A percentile compares a stretch with the other conserved stretches of the same genome.
Conservation (phyloP, 495 filamentous ascomycete species). For the Podospora pseudoanserina region DNA sequence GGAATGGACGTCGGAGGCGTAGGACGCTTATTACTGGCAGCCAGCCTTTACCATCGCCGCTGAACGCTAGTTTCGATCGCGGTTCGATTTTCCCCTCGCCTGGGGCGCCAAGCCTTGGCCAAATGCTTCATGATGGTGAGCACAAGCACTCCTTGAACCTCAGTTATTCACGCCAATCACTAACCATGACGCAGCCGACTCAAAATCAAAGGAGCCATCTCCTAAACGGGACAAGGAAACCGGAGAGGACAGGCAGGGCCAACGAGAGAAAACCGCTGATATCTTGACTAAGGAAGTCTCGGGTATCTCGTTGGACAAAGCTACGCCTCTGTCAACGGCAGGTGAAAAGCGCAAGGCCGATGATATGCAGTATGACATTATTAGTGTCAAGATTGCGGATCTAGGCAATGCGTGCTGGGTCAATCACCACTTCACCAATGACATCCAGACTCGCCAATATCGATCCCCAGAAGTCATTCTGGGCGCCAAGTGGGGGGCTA, state of each 20-base stretch:
- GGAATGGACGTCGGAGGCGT: slow-evolving; percentile 87
- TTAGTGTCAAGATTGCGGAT: slow-evolving; percentile 98
- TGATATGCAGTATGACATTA: slow-evolving; percentile 62
- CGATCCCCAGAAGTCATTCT: slow-evolving; percentile 95
- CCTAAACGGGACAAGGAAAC: slow-evolving; percentile 48
- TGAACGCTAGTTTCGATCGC: slow-evolving; percentile 86
- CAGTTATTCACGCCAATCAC: not conserved
- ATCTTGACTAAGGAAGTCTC: slow-evolving; percentile 88
- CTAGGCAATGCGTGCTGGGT: slow-evolving; percentile 99
- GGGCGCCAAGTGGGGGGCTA: slow-evolving; percentile 96
- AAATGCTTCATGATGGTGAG: slow-evolving; percentile 74
- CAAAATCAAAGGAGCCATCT: slow-evolving; percentile 53
- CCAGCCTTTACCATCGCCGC: slow-evolving; percentile 90
- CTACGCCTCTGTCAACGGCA: slow-evolving; percentile 37
- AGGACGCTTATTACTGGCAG: slow-evolving; percentile 95
- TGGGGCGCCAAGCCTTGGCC: slow-evolving; percentile 77
- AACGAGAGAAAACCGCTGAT: slow-evolving; percentile 92
- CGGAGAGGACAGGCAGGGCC: slow-evolving; percentile 69
- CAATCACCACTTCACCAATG: slow-evolving; percentile 97
- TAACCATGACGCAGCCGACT: slow-evolving; percentile 20
- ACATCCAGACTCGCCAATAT: slow-evolving; percentile 98
- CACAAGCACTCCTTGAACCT: not conserved
- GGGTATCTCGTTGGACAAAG: slow-evolving; percentile 88
- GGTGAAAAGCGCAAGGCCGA: slow-evolving; percentile 51
- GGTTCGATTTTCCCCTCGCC: slow-evolving; percentile 65